phyloP scores from a whole-genome alignment of 2,329 filamentous ascomycete species.

The Emydomyces testavorans region DNA sequence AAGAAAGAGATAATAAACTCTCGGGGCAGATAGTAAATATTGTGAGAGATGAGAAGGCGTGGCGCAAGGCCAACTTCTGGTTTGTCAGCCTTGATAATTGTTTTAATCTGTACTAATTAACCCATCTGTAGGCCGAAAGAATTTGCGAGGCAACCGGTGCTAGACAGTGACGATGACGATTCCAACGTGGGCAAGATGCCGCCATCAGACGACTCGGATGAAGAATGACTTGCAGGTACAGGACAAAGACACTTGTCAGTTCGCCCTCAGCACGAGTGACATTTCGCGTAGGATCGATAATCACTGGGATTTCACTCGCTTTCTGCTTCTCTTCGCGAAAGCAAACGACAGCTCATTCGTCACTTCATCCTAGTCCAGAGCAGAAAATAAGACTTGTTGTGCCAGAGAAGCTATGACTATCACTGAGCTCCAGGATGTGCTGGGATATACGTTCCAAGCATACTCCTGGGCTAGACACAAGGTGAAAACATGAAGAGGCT shows the following conservation, averaged over 20 bases:
- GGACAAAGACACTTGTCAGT: not conserved
- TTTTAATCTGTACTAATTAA: not conserved
- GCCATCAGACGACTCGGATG: conserved; percentile 54
- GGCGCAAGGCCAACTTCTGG: conserved; percentile 87
- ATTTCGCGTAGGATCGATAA: not conserved
- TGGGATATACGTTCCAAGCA: conserved; percentile 93
- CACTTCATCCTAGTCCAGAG: conserved; percentile 30
- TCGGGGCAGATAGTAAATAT: conserved; percentile 86
- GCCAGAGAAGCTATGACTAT: conserved; percentile 61
- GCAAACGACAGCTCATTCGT: not conserved
- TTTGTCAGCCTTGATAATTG: conserved; percentile 30
- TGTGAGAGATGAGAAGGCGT: conserved; percentile 78
- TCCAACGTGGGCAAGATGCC: conserved; percentile 78
- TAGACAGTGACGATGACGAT: conserved; percentile 65
- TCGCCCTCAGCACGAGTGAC: not conserved
- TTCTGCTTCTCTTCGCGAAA: not conserved
- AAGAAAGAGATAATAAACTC: conserved; percentile 62
- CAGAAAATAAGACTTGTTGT: conserved; percentile 52
- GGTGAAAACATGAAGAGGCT: conserved; percentile 54
- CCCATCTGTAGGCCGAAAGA: conserved; percentile 55
- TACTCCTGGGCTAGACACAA: conserved; percentile 75
- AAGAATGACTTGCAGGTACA: conserved; percentile 10
- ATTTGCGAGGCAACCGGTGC: conserved; percentile 56
- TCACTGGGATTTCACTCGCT: not conserved
- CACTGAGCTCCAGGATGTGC: conserved; percentile 52